Evolutionary conservation across 177 flowering plant genomes (phyloP), one percentile per base, ranked within the genome.

Genomic region (Vitis hybrid): DNA sequence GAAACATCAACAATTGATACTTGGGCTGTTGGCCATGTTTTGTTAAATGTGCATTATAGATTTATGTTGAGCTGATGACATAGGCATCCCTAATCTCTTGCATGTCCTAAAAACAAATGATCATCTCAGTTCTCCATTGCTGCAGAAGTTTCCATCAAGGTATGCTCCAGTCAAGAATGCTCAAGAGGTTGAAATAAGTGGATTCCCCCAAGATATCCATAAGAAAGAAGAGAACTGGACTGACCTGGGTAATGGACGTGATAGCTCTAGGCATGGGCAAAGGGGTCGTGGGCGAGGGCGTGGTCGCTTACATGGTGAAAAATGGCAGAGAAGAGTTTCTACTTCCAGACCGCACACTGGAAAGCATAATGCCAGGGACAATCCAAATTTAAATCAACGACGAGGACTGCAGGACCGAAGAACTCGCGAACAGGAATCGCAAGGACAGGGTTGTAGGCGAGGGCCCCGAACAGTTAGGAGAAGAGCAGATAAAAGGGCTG

Each of bases 381-480:
- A 67, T 45, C 79, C 73, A 12, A 73, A 75, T 72, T 60, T 73
- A 17, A 75, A 61, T 55, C 79, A 65, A 26, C 74, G 74, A 51
- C 72, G 75, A 60, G 74, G 73, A 62, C 71, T 62, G 62, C 76
- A 68, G 62, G 74, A 64, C 6, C 65, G 34, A 64, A 50, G 62
- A 45, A 54, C 45, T 39, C 8, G 45, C 0, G 45, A 18, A 11
- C 32, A n/a, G 65, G 60, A 21, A n/a, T 4, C 73, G 51, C 60
- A 70, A 58, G 81, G 75, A 80, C 81, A 80, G 72, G 80, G 58
- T 74, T 80, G 80, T 48, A 83, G 73, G 65, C 76, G 91, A 48
- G 94, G 94, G 15, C 88, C 84, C 32, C 81, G 97, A 18, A 84
- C 91, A 4, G 80, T 82, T 23, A 74, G 91, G 76, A 86, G 79